A percentile compares a stretch with the other conserved stretches of the same genome.
Conservation (phyloP, 1,139 yeast species). For the Scheffersomyces quercinus region DNA sequence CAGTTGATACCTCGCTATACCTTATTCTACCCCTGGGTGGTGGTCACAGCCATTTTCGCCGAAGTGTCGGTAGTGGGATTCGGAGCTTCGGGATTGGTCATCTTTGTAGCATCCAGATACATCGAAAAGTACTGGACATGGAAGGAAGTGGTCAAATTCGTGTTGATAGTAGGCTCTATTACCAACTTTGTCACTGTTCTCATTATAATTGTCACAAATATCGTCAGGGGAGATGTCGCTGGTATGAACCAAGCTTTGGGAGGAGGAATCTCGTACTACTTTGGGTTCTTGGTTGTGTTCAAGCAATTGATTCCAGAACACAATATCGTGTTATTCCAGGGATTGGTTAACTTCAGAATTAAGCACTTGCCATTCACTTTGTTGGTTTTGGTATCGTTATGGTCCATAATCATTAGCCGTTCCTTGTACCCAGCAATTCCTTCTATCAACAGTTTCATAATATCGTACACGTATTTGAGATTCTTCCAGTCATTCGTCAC, state of each 20-base stretch:
- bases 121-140: conserved; percentile 60
- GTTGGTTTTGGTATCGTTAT: conserved; percentile 42
- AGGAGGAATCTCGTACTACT: conserved; percentile 71
- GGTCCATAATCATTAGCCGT: conserved; percentile 41
- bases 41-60: conserved; percentile 70
- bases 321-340: conserved; percentile 66
- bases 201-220: conserved; percentile 40
- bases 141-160: conserved; percentile 59
- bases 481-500: conserved; percentile 57
- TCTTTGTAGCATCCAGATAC: conserved; percentile 54
- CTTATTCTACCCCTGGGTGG: conserved; percentile 70
- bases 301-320: conserved; percentile 91
- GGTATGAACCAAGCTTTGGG: conserved; percentile 55
- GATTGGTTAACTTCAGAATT: conserved; percentile 63
- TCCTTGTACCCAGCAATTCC: conserved; percentile 61
- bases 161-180: conserved; percentile 54
- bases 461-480: conserved; percentile 74
- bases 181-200: conserved; percentile 37
- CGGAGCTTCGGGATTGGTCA: conserved; percentile 46
- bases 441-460: conserved; percentile 66
- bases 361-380: conserved; percentile 72
- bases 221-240: conserved; percentile 35
- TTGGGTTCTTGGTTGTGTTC: conserved; percentile 81
- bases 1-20: conserved; percentile 71
- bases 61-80: conserved; percentile 60